Evolutionary conservation across 176 grass and related monocot species (phyloP).

Genomic region (Metroxylon sagu): DNA sequence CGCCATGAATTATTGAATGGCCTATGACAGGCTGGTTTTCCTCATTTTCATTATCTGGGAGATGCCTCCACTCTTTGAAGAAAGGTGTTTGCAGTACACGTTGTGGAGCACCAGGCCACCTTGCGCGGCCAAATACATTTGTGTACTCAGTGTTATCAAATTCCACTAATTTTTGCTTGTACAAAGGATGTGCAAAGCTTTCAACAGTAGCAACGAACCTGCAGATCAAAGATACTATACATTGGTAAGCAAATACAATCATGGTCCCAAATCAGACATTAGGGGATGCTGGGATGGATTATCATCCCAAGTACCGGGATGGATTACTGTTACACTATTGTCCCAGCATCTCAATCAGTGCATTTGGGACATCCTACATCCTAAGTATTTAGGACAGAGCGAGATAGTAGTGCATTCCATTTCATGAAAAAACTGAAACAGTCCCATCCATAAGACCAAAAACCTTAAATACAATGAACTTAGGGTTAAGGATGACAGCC

Average conservation of each 20-base stretch:
- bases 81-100: conserved; percentile 71
- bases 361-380: too few relatives aligned
- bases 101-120: conserved; percentile 82
- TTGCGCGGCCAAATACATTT: conserved; percentile 66
- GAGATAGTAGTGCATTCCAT: too few relatives aligned
- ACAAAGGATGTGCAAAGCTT: conserved; percentile 75
- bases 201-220: conserved; percentile 70
- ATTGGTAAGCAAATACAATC: neutral
- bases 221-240: conserved; percentile 16
- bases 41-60: conserved; percentile 73
- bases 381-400: too few relatives aligned
- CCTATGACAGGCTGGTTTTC: conserved; percentile 66
- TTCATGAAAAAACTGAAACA: too few relatives aligned
- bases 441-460: too few relatives aligned
- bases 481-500: too few relatives aligned
- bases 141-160: conserved; percentile 58
- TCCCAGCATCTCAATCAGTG: too few relatives aligned
- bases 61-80: conserved; percentile 48
- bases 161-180: conserved; percentile 71
- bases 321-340: too few relatives aligned
- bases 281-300: too few relatives aligned
- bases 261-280: too few relatives aligned
- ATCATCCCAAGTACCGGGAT: too few relatives aligned
- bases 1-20: conserved; percentile 68
- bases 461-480: too few relatives aligned